Evolutionary conservation across 805 yeast species (phyloP).

Genomic region (Ogataea degrootiae): DNA sequence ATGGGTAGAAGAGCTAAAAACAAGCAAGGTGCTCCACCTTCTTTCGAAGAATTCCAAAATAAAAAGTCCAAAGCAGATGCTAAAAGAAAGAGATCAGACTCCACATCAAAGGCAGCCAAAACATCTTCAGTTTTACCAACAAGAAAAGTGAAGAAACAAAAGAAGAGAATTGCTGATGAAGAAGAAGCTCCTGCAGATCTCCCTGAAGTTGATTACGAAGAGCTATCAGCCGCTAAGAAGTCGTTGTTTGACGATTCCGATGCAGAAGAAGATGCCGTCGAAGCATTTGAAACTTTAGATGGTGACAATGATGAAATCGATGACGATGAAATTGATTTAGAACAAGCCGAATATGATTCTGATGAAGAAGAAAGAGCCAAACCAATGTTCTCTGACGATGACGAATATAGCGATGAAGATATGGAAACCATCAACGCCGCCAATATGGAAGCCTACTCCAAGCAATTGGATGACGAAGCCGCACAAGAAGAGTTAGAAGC

Average conservation of each 20-base stretch:
- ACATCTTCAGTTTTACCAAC: neutral
- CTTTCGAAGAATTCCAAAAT: conserved; percentile 73
- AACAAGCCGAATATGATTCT: conserved; percentile 51
- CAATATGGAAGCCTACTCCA: conserved; percentile 77
- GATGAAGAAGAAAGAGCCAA: conserved; percentile 56
- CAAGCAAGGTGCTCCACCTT: conserved; percentile 90
- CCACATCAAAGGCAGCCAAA: neutral
- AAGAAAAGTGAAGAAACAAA: conserved; percentile 22
- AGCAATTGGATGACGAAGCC: conserved; percentile 55
- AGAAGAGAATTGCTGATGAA: conserved; percentile 26
- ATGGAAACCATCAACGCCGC: conserved; percentile 73
- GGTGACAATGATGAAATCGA: conserved; percentile 32
- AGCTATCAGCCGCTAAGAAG: conserved; percentile 64
- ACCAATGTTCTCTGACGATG: conserved; percentile 83
- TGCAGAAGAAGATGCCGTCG: conserved; percentile 36
- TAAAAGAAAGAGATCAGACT: conserved; percentile 14
- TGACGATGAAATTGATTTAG: conserved; percentile 39
- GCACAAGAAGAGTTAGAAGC: conserved; percentile 60
- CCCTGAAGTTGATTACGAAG: conserved; percentile 67
- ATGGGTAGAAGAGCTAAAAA: conserved; percentile 95
- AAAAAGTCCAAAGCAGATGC: conserved; percentile 37
- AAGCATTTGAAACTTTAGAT: conserved; percentile 1
- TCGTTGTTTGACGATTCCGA: conserved; percentile 74
- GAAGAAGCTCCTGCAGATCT: conserved; percentile 42
- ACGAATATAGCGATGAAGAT: conserved; percentile 55